Base-by-base conservation (phyloP, 441 rosid genomes). In the Dalechampia spathulata region DNA sequence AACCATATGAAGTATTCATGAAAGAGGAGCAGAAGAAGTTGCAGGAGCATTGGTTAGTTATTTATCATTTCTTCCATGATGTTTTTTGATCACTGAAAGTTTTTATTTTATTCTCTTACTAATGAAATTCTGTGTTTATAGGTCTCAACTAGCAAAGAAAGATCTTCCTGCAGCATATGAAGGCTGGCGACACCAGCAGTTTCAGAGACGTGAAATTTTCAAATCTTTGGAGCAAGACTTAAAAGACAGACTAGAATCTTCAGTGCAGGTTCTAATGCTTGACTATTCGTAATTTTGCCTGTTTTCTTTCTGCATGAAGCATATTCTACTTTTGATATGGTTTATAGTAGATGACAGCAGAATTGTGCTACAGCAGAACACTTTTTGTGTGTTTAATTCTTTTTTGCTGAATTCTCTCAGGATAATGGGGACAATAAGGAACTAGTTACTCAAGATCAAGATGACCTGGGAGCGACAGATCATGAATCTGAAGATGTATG, bases 11-110 rank as follows among this genome's bases (percentile, higher is more conserved):
- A 78, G 81, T 82, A 60, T 94, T 87, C 67, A 79, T 87, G 66
- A 87, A 84, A 82, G 98, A 94, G 68, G 98, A 94, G 56, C 68
- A 64, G 67, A 87, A 74, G 75, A 94, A 83, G 75, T 70, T 94
- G 85, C 83, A 64, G n/a, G 79, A 77, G 60, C 82, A 94, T 66
- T 90, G 99, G 99, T 90, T 64, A 64, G 93, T 64, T 45, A 15
- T 69, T 44, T 63, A 47, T 60, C 46, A 38, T 74, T 60, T 61
- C 74, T 57, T 70, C 14, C 45, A 56, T 22, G 51, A 47, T 52
- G 51, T 46, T 39, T 58, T 61, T 63, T 21, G 11, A 45, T 27
- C 41, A 52, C 14, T 32, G 44, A 48, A 52, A 44, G 39, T 19
- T 49, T 52, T 56, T 67, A 34, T 27, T 60, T 63, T 64, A 47